These are phyloP conservation scores for Cudoniella acicularis DNA, from an alignment of 495 filamentous ascomycete genomes.

Conservation along the genomic window DNA sequence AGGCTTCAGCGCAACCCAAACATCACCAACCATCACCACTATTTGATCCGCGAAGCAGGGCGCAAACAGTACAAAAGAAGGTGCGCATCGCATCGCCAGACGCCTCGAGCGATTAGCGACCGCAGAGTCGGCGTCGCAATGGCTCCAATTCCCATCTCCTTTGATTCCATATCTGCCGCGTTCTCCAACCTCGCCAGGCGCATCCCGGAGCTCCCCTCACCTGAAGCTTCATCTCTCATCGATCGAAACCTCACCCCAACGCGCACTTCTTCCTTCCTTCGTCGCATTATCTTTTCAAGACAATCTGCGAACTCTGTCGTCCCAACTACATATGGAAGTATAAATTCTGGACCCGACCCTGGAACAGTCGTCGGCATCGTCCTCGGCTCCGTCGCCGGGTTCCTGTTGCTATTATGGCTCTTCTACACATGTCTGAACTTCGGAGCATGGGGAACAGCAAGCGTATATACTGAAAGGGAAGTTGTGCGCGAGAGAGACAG, in stretches of 20 bases:
- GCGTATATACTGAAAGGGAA: conserved; percentile 13
- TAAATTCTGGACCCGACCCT: conserved; percentile 54
- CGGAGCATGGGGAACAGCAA: conserved; percentile 37
- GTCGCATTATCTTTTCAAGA: not conserved
- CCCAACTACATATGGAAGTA: conserved; percentile 64
- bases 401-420: conserved; percentile 72
- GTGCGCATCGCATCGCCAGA: not conserved
- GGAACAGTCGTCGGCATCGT: conserved; percentile 82
- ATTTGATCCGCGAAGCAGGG: not conserved
- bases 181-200: conserved; percentile 7
- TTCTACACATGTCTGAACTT: conserved; percentile 59
- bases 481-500: conserved; percentile 17
- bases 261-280: not conserved
- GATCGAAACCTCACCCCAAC: not conserved
- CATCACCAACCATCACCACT: not conserved
- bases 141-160: conserved; percentile 15
- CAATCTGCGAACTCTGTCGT: conserved; percentile 30
- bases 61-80: not conserved
- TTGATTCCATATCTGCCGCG: conserved; percentile 5
- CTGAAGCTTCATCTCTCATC: not conserved
- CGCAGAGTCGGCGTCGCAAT: conserved; percentile 10
- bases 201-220: not conserved
- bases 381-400: conserved; percentile 77
- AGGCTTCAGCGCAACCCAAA: not conserved
- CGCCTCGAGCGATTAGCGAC: not conserved